A percentile compares a stretch with the other conserved stretches of the same genome.
phyloP scores from a whole-genome alignment of 2,329 filamentous ascomycete genomes.

The Rosellinia necatrix region DNA sequence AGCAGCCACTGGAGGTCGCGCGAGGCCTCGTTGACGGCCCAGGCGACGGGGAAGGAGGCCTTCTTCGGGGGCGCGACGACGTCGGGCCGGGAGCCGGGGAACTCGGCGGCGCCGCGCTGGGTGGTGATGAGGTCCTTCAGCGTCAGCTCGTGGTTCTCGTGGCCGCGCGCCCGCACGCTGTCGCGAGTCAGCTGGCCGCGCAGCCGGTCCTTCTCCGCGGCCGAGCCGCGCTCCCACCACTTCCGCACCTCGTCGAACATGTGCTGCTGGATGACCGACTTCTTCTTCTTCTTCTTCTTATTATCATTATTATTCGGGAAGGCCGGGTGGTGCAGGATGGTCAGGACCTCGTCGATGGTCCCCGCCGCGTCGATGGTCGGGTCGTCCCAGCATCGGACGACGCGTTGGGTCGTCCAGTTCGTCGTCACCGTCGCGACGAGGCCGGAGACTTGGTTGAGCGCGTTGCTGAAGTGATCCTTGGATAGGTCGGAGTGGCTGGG shows the following conservation, averaged over 20 bases:
- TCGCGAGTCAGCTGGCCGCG: constrained; percentile 37
- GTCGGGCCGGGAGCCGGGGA: constrained; percentile 36
- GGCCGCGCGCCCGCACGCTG: constrained; percentile 35
- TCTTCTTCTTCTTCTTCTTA: too few species aligned
- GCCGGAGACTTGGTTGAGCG: constrained; percentile 60
- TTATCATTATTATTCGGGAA: too few species aligned
- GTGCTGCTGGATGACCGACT: constrained; percentile 61
- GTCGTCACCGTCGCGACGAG: constrained; percentile 62
- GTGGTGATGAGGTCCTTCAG: constrained; percentile 35
- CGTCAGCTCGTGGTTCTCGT: constrained; percentile 38
- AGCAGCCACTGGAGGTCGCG: too few species aligned
- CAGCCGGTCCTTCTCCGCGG: constrained; percentile 30
- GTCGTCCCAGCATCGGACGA: constrained; percentile 73
- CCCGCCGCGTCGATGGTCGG: constrained; percentile 64
- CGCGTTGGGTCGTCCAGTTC: constrained; percentile 67
- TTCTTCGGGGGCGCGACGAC: constrained; percentile 36
- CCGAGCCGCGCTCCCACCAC: constrained; percentile 50
- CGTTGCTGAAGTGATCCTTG: constrained; percentile 64
- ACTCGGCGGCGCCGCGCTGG: constrained; percentile 34
- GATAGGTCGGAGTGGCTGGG: constrained; percentile 63
- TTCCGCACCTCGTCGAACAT: constrained; percentile 69
- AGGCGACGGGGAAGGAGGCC: constrained; percentile 33
- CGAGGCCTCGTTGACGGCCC: constrained; percentile 31
- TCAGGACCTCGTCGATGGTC: constrained; percentile 64
- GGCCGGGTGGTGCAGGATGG: constrained; percentile 71